Evolutionary conservation across 2,329 filamentous ascomycete species (phyloP).

Genomic region (Neonectria magnoliae): DNA sequence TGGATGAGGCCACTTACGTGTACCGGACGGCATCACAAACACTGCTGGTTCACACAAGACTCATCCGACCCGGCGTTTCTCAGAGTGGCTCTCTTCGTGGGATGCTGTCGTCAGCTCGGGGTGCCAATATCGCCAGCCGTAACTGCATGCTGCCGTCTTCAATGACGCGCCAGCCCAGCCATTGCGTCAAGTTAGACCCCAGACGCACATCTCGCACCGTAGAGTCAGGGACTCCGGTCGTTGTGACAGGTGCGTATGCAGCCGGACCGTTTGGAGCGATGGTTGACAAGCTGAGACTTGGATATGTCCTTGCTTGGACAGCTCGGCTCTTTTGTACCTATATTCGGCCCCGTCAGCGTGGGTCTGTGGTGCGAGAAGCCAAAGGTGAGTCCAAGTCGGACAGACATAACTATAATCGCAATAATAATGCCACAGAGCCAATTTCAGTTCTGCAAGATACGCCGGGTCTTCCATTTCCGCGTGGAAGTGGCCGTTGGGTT

Average conservation of each 20-base stretch:
- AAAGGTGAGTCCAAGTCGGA: neutral
- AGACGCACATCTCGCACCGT: neutral
- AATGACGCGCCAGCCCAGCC: neutral
- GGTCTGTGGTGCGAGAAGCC: conserved; percentile 15
- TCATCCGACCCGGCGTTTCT: conserved; percentile 26
- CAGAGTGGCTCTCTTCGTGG: conserved; percentile 18
- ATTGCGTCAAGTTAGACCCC: neutral
- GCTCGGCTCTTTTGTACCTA: conserved; percentile 1
- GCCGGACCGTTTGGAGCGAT: conserved; percentile 1
- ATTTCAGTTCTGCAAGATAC: neutral
- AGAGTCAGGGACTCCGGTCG: conserved; percentile 5
- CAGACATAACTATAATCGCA: neutral
- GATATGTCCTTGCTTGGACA: neutral
- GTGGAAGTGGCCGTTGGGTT: conserved; percentile 3
- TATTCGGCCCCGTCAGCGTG: conserved; percentile 4
- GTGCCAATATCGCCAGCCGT: neutral
- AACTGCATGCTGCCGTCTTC: conserved; percentile 22
- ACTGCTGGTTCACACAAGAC: conserved; percentile 12
- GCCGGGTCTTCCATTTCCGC: neutral
- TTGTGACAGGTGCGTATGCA: conserved; percentile 17
- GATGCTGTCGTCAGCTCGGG: conserved; percentile 26
- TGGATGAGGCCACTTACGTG: neutral
- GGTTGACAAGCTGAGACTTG: neutral
- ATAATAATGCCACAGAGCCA: conserved; percentile 4
- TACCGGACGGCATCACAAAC: conserved; percentile 25